These are phyloP conservation scores for Helminthosporium solani DNA, from an alignment of 2,329 filamentous ascomycete genomes.

Conservation along the genomic window DNA sequence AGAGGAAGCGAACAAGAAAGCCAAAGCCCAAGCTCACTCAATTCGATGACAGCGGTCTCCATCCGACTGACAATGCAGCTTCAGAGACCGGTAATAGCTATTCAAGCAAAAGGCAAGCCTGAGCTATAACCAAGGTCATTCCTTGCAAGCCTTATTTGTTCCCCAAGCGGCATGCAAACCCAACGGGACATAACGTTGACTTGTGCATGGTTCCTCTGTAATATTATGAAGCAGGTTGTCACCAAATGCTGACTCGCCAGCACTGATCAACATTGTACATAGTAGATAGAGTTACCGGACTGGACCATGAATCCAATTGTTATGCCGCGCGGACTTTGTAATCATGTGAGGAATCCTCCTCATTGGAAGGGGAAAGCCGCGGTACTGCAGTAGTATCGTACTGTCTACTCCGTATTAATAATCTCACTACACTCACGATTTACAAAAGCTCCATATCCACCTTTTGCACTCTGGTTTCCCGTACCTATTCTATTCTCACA, in stretches of 20 bases:
- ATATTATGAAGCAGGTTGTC: too few species aligned
- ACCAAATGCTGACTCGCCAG: conserved; percentile 27
- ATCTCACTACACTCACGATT: neutral
- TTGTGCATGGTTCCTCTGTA: too few species aligned
- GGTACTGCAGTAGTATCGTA: conserved; percentile 3
- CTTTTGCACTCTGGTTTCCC: neutral
- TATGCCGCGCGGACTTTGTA: neutral
- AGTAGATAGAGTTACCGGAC: too few species aligned
- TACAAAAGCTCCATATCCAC: neutral
- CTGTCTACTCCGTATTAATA: neutral
- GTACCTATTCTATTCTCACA: too few species aligned
- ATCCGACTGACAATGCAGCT: conserved; percentile 2
- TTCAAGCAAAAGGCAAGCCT: conserved; percentile 11
- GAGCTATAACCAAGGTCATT: neutral
- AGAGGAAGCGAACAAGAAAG: conserved; percentile 25
- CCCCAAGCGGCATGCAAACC: too few species aligned
- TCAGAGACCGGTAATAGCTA: neutral
- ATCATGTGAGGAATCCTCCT: conserved; percentile 7
- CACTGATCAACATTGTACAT: conserved; percentile 24
- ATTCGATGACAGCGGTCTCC: conserved; percentile 6
- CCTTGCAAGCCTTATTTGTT: neutral
- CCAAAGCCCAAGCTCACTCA: conserved; percentile 15
- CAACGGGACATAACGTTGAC: too few species aligned
- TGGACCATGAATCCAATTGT: too few species aligned
- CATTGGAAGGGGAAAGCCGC: conserved; percentile 6